These are phyloP conservation scores for Ramicandelaber brevisporus DNA, from an alignment of 192 early-diverging fungal species.

Conservation along the genomic window DNA sequence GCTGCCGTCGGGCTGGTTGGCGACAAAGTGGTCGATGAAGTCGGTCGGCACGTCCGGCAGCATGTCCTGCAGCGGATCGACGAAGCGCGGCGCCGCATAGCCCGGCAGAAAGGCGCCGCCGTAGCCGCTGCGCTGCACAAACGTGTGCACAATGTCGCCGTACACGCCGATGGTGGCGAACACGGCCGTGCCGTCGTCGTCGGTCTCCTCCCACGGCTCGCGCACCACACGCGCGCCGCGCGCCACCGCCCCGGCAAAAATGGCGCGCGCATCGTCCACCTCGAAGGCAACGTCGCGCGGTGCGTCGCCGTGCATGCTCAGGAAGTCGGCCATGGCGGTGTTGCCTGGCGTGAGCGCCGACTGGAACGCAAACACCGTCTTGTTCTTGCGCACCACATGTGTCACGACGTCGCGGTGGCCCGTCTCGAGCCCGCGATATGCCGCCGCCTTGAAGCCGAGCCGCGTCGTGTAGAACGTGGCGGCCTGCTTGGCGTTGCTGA, in stretches of 20 bases:
- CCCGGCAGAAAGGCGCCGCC: slow-evolving; percentile 73
- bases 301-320: slow-evolving; percentile 73
- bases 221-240: slow-evolving; percentile 62
- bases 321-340: slow-evolving; percentile 30
- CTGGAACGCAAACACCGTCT: slow-evolving; percentile 73
- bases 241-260: slow-evolving; percentile 57
- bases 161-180: slow-evolving; percentile 83
- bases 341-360: slow-evolving; percentile 67
- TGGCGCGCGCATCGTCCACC: slow-evolving; percentile 54
- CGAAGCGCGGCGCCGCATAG: slow-evolving; percentile 17
- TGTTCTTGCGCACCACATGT: slow-evolving; percentile 66
- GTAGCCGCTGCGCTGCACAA: slow-evolving; percentile 63
- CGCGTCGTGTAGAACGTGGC: slow-evolving; percentile 80
- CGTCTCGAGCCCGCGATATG: slow-evolving; percentile 91
- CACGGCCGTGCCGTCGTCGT: slow-evolving; percentile 64
- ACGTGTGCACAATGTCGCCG: slow-evolving; percentile 90
- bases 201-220: slow-evolving; percentile 54
- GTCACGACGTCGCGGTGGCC: slow-evolving; percentile 60
- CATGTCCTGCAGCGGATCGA: slow-evolving; percentile 27
- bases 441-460: slow-evolving; percentile 79
- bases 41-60: slow-evolving; percentile 38
- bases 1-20: slow-evolving; percentile 80
- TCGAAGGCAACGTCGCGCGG: slow-evolving; percentile 89
- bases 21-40: slow-evolving; percentile 84
- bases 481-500: slow-evolving; percentile 85